These are phyloP conservation scores for Ramichloridium luteum DNA, from an alignment of 2,329 filamentous ascomycete genomes.

Conservation along the genomic window DNA sequence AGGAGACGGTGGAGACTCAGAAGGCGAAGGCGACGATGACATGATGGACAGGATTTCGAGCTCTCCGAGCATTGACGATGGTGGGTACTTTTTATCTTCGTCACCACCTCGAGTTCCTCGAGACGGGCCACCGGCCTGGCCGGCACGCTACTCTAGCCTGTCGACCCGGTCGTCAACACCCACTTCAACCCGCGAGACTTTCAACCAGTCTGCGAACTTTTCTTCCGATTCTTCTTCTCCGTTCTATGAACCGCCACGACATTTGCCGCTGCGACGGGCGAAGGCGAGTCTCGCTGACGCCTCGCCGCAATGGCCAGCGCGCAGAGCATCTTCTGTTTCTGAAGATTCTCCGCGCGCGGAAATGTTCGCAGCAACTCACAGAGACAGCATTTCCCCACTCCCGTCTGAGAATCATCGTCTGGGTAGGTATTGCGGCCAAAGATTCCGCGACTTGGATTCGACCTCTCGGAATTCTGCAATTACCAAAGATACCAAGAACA, in stretches of 20 bases:
- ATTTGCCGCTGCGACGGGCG: conserved; percentile 24
- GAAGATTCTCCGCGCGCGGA: too few relatives aligned
- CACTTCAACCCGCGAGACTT: conserved; percentile 19
- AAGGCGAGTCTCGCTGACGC: too few relatives aligned
- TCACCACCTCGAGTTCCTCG: conserved; percentile 11
- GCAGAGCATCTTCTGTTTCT: too few relatives aligned
- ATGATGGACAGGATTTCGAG: conserved; percentile 98
- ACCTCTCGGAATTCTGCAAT: too few relatives aligned
- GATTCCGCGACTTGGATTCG: too few relatives aligned
- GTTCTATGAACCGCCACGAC: conserved; percentile 30
- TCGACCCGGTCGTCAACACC: conserved; percentile 24
- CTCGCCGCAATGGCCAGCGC: too few relatives aligned
- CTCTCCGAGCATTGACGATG: conserved; percentile 97
- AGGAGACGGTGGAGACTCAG: conserved; percentile 52
- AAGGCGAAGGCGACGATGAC: conserved; percentile 70
- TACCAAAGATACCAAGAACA: too few relatives aligned
- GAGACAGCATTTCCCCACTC: conserved; percentile 8
- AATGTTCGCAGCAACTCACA: conserved; percentile 5
- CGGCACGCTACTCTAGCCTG: conserved; percentile 31
- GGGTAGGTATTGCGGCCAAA: conserved; percentile 46
- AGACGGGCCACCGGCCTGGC: conserved; percentile 22
- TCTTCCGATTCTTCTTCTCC: conserved; percentile 29
- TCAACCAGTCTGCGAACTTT: conserved; percentile 24
- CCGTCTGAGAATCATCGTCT: conserved; percentile 35
- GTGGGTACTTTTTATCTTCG: conserved; percentile 54